phyloP scores from a whole-genome alignment of 495 filamentous ascomycete species.

The Xeromyces bisporus region DNA sequence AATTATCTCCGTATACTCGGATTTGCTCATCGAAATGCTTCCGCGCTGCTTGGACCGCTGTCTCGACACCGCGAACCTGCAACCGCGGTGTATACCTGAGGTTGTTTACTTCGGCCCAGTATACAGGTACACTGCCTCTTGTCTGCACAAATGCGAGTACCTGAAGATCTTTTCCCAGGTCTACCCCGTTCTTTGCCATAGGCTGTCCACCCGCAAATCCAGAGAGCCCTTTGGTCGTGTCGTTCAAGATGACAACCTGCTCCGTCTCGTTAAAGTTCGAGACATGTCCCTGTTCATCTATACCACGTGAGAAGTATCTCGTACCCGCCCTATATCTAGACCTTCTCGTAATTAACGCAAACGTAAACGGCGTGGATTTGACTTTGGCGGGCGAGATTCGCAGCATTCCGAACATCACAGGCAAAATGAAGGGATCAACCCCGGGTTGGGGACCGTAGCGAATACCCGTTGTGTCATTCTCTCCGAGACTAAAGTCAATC shows the following conservation, averaged over 20 bases:
- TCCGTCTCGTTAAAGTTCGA: constrained; percentile 98
- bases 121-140: constrained; percentile 82
- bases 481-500: constrained; percentile 59
- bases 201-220: constrained; percentile 65
- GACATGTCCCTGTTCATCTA: constrained; percentile 85
- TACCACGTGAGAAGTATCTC: constrained; percentile 81
- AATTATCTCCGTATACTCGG: constrained; percentile 82
- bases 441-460: constrained; percentile 53
- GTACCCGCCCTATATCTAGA: constrained; percentile 79
- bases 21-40: constrained; percentile 90
- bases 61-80: constrained; percentile 69
- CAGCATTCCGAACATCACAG: constrained; percentile 87
- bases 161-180: constrained; percentile 57
- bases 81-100: constrained; percentile 79
- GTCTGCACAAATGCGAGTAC: constrained; percentile 91
- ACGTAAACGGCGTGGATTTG: constrained; percentile 65
- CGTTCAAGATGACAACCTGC: constrained; percentile 76
- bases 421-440: constrained; percentile 84
- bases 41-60: constrained; percentile 60
- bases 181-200: constrained; percentile 56
- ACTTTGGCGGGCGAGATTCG: constrained; percentile 68
- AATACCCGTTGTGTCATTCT: constrained; percentile 21
- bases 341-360: constrained; percentile 72
- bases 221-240: constrained; percentile 50
- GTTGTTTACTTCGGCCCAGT: constrained; percentile 87